These are phyloP conservation scores for Ramichloridium luteum DNA, from an alignment of 2,329 filamentous ascomycete genomes.

Conservation along the genomic window DNA sequence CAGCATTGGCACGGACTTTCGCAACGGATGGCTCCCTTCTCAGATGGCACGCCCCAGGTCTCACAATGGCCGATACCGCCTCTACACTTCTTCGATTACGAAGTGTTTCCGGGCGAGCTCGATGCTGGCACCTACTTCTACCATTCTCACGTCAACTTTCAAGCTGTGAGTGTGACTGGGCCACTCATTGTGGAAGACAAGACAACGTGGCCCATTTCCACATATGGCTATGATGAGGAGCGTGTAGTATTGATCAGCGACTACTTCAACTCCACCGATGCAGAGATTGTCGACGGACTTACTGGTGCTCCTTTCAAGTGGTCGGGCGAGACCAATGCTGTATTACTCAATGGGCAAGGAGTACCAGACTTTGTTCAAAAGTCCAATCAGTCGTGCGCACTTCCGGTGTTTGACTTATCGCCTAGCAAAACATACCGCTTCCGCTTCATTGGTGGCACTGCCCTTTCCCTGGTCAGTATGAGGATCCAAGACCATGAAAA, in stretches of 20 bases:
- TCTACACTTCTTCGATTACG: constrained; percentile 54
- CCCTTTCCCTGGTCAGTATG: constrained; percentile 43
- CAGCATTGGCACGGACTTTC: constrained; percentile 59
- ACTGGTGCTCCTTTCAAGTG: constrained; percentile 40
- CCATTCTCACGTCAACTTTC: constrained; percentile 54
- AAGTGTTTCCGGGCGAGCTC: constrained; percentile 40
- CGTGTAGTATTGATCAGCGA: constrained; percentile 44
- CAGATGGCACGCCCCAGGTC: constrained; percentile 49
- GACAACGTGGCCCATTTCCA: constrained; percentile 30
- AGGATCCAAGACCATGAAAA: constrained; percentile 46
- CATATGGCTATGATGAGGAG: constrained; percentile 53
- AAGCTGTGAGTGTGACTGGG: constrained; percentile 46
- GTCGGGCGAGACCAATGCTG: constrained; percentile 46
- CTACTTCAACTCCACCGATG: constrained; percentile 44
- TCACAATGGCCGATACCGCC: constrained; percentile 55
- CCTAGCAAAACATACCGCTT: constrained; percentile 50
- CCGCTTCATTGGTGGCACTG: constrained; percentile 46
- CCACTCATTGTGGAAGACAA: constrained; percentile 46
- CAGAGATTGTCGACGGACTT: constrained; percentile 39
- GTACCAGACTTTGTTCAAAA: constrained; percentile 11
- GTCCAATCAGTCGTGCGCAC: constrained; percentile 11
- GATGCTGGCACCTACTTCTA: constrained; percentile 56
- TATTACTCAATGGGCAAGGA: constrained; percentile 45
- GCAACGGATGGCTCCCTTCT: constrained; percentile 48
- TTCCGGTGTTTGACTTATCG: constrained; percentile 44